A percentile compares a stretch with the other conserved stretches of the same genome.
These are phyloP conservation scores for Trifolium fragiferum DNA, from an alignment of 306 rosid species.

Conservation along the genomic window DNA sequence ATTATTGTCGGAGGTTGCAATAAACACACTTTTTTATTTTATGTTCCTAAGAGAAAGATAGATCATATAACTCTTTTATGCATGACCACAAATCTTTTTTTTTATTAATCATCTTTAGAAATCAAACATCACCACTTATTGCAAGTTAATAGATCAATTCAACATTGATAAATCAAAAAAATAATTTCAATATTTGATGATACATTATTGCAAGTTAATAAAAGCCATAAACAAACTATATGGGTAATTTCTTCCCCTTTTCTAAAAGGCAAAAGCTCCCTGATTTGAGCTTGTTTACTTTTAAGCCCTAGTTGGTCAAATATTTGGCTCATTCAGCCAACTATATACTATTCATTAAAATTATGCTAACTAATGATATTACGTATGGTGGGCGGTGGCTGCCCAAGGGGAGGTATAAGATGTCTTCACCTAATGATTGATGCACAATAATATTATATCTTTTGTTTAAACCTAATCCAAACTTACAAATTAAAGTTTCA, in stretches of 20 bases:
- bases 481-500: not conserved
- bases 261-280: too few relatives aligned
- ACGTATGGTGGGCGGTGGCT: slow-evolving; percentile 33
- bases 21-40: not conserved
- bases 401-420: slow-evolving; percentile 8
- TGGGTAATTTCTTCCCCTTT: too few relatives aligned
- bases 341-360: slow-evolving; percentile 23
- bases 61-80: too few relatives aligned
- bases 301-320: slow-evolving; percentile 18
- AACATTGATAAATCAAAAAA: too few relatives aligned
- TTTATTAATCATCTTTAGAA: too few relatives aligned
- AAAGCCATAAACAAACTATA: too few relatives aligned
- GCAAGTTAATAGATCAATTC: too few relatives aligned
- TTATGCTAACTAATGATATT: slow-evolving; percentile 1
- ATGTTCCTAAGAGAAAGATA: not conserved
- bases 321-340: slow-evolving; percentile 10
- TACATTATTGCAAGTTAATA: too few relatives aligned
- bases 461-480: slow-evolving; percentile 37
- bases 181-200: too few relatives aligned
- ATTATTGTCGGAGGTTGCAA: not conserved
- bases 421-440: slow-evolving; percentile 1
- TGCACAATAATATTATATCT: not conserved
- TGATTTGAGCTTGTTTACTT: not conserved
- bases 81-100: too few relatives aligned
- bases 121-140: too few relatives aligned